Evolutionary conservation across 2,329 filamentous ascomycete genomes (phyloP).

Genomic region (Xylaria hypoxylon): DNA sequence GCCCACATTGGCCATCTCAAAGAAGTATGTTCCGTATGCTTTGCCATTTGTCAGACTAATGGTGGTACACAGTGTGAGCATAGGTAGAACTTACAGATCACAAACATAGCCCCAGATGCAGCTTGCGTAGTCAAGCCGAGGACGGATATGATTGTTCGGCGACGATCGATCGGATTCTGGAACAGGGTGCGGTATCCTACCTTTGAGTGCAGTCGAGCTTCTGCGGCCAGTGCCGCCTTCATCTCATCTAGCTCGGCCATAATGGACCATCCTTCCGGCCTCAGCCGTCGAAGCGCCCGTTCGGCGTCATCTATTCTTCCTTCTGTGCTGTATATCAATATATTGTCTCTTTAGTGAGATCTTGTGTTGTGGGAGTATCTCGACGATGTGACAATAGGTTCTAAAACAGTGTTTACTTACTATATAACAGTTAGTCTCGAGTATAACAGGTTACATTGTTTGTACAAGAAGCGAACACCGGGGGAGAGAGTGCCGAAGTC

Average conservation of each 20-base stretch:
- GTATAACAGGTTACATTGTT: background rate
- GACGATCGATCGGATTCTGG: conserved; percentile 63
- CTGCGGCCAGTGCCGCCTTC: conserved; percentile 52
- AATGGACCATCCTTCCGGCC: conserved; percentile 50
- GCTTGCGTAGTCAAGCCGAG: conserved; percentile 63
- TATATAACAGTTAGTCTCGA: conserved; percentile 16
- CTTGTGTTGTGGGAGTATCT: background rate
- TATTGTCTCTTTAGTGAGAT: background rate
- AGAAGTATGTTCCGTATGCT: conserved; percentile 70
- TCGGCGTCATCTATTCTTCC: conserved; percentile 50
- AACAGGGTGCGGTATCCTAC: conserved; percentile 60
- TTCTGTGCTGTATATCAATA: conserved; percentile 32
- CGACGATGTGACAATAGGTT: background rate
- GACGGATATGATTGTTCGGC: conserved; percentile 62
- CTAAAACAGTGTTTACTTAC: conserved; percentile 10
- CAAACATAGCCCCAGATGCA: conserved; percentile 66
- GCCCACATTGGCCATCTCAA: conserved; percentile 67
- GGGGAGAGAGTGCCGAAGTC: background rate
- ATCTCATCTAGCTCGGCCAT: conserved; percentile 54
- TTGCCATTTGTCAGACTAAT: conserved; percentile 43
- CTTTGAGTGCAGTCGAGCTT: conserved; percentile 50
- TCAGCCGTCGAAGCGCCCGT: conserved; percentile 50
- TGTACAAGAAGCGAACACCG: background rate
- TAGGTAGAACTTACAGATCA: conserved; percentile 58
- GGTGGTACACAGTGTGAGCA: background rate